These are phyloP conservation scores for Mucor irregularis DNA, from an alignment of 371 early-diverging fungal species.

Conservation along the genomic window DNA sequence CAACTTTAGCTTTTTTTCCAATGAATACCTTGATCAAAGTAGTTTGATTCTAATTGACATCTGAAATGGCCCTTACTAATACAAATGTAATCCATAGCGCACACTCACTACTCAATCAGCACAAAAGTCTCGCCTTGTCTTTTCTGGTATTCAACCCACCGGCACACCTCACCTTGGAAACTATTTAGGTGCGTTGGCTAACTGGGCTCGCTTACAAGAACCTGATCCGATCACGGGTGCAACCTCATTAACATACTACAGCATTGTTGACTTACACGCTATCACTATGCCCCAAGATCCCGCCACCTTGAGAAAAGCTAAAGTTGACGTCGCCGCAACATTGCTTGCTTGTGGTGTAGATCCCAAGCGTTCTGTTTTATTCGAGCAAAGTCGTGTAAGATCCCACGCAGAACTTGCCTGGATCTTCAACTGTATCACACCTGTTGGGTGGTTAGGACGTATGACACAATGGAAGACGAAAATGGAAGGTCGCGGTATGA, in stretches of 20 bases:
- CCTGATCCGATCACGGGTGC: constrained; percentile 35
- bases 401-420: constrained; percentile 86
- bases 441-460: constrained; percentile 84
- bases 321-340: constrained; percentile 68
- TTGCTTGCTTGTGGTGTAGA: constrained; percentile 90
- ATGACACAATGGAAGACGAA: constrained; percentile 97
- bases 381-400: constrained; percentile 77
- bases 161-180: constrained; percentile 94
- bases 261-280: constrained; percentile 91
- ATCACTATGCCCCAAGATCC: constrained; percentile 86
- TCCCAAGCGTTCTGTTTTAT: constrained; percentile 72
- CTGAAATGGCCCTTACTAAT: not conserved
- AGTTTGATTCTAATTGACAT: not conserved
- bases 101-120: constrained; percentile 12
- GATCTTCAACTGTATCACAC: constrained; percentile 85
- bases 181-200: constrained; percentile 87
- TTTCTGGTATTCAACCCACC: constrained; percentile 94
- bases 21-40: constrained; percentile 16
- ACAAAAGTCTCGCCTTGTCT: constrained; percentile 35
- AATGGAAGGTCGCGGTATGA: constrained; percentile 32
- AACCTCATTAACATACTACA: constrained; percentile 55
- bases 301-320: constrained; percentile 56
- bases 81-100: constrained; percentile 6
- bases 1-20: too few relatives aligned
- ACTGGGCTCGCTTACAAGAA: constrained; percentile 84